These are phyloP conservation scores for Russula lepida DNA, from an alignment of 768 basidiomycete genomes.

Conservation along the genomic window DNA sequence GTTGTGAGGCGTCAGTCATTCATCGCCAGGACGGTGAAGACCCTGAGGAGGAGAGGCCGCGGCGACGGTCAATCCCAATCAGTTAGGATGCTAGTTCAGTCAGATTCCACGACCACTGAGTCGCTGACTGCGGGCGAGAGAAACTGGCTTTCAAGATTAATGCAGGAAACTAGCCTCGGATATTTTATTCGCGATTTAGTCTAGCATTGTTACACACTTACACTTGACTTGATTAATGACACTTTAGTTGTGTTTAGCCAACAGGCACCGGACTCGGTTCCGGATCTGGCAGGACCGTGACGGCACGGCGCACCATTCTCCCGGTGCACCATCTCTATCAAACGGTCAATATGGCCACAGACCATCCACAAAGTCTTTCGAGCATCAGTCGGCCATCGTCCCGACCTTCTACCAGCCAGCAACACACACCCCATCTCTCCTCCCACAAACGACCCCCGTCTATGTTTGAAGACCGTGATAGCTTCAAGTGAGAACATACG, in stretches of 20 bases:
- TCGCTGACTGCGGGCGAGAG: background rate
- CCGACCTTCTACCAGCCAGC: conserved; percentile 19
- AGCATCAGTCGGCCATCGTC: conserved; percentile 20
- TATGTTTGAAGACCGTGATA: conserved; percentile 14
- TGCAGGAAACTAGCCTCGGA: conserved; percentile 1
- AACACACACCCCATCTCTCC: conserved; percentile 10
- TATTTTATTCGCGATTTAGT: background rate
- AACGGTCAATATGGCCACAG: conserved; percentile 21
- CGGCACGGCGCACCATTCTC: too few relatives aligned
- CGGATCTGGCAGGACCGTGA: too few relatives aligned
- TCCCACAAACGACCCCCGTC: conserved; percentile 17
- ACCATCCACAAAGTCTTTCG: conserved; percentile 19
- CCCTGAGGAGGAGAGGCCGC: background rate
- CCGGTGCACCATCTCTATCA: background rate
- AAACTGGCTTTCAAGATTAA: background rate
- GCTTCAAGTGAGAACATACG: background rate
- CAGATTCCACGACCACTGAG: background rate
- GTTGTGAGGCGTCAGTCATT: background rate
- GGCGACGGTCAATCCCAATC: background rate
- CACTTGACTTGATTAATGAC: too few relatives aligned
- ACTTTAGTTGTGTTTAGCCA: too few relatives aligned
- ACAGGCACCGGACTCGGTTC: too few relatives aligned
- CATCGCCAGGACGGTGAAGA: background rate
- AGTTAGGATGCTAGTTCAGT: background rate
- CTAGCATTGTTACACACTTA: background rate